Evolutionary conservation across 2,329 filamentous ascomycete species (phyloP).

Genomic region (Xylaria sp.): DNA sequence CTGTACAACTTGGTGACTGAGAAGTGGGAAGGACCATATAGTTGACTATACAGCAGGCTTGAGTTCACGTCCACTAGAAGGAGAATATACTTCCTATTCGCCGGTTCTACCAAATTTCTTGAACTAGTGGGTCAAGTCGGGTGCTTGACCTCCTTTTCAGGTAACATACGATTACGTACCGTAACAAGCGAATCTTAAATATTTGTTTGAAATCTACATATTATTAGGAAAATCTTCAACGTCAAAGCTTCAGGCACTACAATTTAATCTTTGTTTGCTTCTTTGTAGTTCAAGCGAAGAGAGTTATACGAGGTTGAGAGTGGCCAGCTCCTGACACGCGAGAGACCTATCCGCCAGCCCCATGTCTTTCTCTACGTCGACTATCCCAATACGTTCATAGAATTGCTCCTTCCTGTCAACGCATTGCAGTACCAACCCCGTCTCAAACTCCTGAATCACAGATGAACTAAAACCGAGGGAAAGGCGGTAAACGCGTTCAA

Average conservation of each 20-base stretch:
- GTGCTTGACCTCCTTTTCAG: too few relatives aligned
- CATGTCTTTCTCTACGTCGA: background rate
- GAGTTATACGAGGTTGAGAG: background rate
- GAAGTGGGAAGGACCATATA: too few relatives aligned
- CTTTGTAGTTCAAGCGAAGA: background rate
- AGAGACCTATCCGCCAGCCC: background rate
- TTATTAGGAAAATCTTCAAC: background rate
- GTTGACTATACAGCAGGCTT: too few relatives aligned
- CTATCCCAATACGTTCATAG: background rate
- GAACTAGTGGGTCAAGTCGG: too few relatives aligned
- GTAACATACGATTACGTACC: too few relatives aligned
- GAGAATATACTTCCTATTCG: too few relatives aligned
- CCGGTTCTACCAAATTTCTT: too few relatives aligned
- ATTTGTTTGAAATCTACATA: too few relatives aligned
- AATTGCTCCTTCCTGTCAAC: slow-evolving; percentile 11
- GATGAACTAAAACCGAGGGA: background rate
- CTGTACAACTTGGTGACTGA: too few relatives aligned
- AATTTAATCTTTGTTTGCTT: background rate
- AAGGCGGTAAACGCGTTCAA: background rate
- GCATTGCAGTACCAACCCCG: background rate
- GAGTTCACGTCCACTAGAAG: too few relatives aligned
- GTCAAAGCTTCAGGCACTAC: background rate
- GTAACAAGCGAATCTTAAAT: too few relatives aligned
- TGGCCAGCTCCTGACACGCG: too few relatives aligned
- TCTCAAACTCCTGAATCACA: background rate